Percentiles rank a stretch among this genome's conserved stretches.
Conservation (phyloP, 129 eudicot genomes). For the Pittosporum tobira region DNA sequence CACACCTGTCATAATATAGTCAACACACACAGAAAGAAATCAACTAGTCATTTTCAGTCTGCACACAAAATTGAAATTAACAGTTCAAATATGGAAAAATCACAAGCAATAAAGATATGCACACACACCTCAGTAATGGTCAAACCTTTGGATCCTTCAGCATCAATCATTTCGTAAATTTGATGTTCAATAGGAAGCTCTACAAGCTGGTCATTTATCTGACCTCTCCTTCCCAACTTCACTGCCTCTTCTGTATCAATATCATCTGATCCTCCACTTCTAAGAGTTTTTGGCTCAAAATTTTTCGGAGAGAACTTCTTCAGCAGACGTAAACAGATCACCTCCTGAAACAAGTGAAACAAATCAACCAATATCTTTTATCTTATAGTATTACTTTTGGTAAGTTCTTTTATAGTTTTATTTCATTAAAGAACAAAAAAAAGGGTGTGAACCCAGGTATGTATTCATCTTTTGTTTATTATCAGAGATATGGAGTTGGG, state of each 20-base stretch:
- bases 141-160: constrained; percentile 86
- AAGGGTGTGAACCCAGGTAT: no score
- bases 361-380: not conserved
- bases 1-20: constrained; percentile 36
- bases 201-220: constrained; percentile 63
- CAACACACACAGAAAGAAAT: not conserved
- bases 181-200: constrained; percentile 94
- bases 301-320: constrained; percentile 60
- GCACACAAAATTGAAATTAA: not conserved
- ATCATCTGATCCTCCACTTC: constrained; percentile 43
- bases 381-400: no score
- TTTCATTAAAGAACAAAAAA: no score
- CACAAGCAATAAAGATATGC: constrained; percentile 11
- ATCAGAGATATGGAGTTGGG: no score
- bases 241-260: constrained; percentile 36
- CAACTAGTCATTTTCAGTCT: not conserved
- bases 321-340: constrained; percentile 64
- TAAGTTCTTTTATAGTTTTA: no score
- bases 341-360: constrained; percentile 36
- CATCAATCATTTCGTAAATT: constrained; percentile 76
- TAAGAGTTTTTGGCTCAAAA: constrained; percentile 47
- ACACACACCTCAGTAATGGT: constrained; percentile 45
- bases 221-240: constrained; percentile 48
- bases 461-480: no score
- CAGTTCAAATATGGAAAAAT: not conserved